Conservation (phyloP, 768 basidiomycete genomes). For the Chalciporus sphaerocephalus region DNA sequence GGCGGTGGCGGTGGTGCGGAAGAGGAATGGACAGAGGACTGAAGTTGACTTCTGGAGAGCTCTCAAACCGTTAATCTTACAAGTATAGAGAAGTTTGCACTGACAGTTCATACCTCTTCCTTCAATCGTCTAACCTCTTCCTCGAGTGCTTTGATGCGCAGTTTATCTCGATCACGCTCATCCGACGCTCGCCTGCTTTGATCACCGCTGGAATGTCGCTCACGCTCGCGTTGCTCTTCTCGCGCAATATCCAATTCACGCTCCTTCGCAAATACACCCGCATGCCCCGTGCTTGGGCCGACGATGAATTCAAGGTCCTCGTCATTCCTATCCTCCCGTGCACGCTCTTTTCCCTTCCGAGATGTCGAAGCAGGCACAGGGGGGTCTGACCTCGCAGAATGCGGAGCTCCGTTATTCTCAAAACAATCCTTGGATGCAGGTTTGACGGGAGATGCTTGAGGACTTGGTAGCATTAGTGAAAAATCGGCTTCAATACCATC, state of each 20-base stretch:
- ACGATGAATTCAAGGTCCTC: slow-evolving; percentile 27
- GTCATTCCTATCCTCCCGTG: slow-evolving; percentile 25
- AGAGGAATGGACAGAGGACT: slow-evolving; percentile 6
- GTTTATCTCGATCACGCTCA: slow-evolving; percentile 56
- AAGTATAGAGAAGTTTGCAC: background rate
- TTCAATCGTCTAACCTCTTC: slow-evolving; percentile 58
- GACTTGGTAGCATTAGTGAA: slow-evolving; percentile 49
- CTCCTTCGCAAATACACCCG: slow-evolving; percentile 55
- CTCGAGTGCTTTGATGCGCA: slow-evolving; percentile 58
- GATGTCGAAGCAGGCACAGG: slow-evolving; percentile 5
- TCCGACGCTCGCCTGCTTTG: slow-evolving; percentile 26
- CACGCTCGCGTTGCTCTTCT: slow-evolving; percentile 46
- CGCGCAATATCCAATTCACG: slow-evolving; percentile 55
- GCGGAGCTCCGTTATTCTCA: slow-evolving; percentile 14
- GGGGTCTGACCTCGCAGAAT: background rate
- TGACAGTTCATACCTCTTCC: slow-evolving; percentile 43
- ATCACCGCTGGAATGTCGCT: slow-evolving; percentile 38
- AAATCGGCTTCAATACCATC: slow-evolving; percentile 45
- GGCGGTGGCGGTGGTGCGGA: slow-evolving; percentile 38
- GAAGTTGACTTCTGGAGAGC: slow-evolving; percentile 42
- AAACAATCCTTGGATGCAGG: slow-evolving; percentile 24
- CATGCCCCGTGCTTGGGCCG: slow-evolving; percentile 42
- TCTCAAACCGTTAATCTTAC: slow-evolving; percentile 21
- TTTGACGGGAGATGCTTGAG: slow-evolving; percentile 33
- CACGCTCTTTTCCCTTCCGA: slow-evolving; percentile 47